phyloP scores from a whole-genome alignment of 2,329 filamentous ascomycete species.

The Fusarium kyushuense region DNA sequence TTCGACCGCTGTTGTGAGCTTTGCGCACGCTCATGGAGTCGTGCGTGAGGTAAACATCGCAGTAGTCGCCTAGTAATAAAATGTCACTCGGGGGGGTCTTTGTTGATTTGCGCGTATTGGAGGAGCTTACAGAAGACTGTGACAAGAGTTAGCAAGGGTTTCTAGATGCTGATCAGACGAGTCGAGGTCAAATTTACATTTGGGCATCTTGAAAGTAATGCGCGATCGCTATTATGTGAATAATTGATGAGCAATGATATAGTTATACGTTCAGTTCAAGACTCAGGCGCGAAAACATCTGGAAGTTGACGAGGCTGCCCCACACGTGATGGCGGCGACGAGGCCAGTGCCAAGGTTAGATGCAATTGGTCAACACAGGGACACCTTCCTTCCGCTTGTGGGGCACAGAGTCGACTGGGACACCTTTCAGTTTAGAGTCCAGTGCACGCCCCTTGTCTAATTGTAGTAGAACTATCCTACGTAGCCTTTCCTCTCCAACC shows the following conservation, averaged over 20 bases:
- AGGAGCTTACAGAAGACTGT: constrained; percentile 44
- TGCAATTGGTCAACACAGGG: constrained; percentile 35
- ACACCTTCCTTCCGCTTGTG: constrained; percentile 31
- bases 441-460: constrained; percentile 36
- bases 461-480: constrained; percentile 40
- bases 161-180: not conserved
- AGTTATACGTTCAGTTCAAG: constrained; percentile 20
- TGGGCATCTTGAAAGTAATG: constrained; percentile 75
- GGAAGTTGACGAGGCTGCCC: constrained; percentile 49
- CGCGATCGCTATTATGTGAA: constrained; percentile 26
- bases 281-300: constrained; percentile 36
- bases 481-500: constrained; percentile 41
- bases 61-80: constrained; percentile 80
- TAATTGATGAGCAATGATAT: constrained; percentile 24
- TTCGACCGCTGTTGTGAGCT: constrained; percentile 95
- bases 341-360: constrained; percentile 39
- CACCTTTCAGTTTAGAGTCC: constrained; percentile 50
- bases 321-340: constrained; percentile 48
- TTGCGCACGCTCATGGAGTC: constrained; percentile 99
- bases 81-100: constrained; percentile 41
- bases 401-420: constrained; percentile 47
- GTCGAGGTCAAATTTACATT: constrained; percentile 73
- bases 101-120: constrained; percentile 15
- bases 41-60: constrained; percentile 99
- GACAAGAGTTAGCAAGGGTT: constrained; percentile 53